phyloP scores from a whole-genome alignment of 2,329 filamentous ascomycete species.

The Alternaria ethzedia region DNA sequence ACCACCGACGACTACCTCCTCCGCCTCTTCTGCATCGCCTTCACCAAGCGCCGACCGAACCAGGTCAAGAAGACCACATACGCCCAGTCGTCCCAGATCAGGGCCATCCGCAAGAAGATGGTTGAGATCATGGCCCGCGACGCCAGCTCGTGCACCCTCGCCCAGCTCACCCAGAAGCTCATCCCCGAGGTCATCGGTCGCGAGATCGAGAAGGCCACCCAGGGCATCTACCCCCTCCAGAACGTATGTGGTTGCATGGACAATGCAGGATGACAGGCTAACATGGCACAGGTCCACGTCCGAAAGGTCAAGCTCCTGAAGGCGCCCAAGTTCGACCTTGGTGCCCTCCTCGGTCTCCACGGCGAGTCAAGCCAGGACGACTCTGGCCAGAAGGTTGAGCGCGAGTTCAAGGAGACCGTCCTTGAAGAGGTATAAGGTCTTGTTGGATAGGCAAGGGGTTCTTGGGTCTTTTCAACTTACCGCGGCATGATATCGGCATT shows the following conservation, averaged over 20 bases:
- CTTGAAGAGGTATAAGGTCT: constrained; percentile 84
- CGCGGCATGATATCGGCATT: constrained; percentile 51
- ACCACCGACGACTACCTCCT: constrained; percentile 99
- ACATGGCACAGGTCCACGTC: constrained; percentile 81
- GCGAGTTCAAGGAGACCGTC: constrained; percentile 99
- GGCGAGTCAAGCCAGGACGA: constrained; percentile 97
- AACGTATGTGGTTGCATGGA: constrained; percentile 69
- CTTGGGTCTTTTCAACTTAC: constrained; percentile 48
- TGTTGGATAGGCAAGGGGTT: constrained; percentile 47
- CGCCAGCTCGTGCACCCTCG: constrained; percentile 90
- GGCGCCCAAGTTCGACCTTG: constrained; percentile 98
- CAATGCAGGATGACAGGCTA: constrained; percentile 20
- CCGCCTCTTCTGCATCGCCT: constrained; percentile 97
- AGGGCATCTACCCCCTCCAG: constrained; percentile 99
- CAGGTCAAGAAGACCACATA: constrained; percentile 99
- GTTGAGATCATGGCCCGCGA: constrained; percentile 97
- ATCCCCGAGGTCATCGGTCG: constrained; percentile 99
- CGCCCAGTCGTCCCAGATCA: constrained; percentile 94
- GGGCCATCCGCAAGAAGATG: constrained; percentile 99
- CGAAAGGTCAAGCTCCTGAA: constrained; percentile 99
- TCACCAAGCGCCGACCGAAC: constrained; percentile 99
- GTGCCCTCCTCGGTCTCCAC: constrained; percentile 93
- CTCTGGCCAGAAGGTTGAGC: constrained; percentile 93
- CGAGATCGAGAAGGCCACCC: constrained; percentile 99
- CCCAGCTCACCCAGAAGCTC: constrained; percentile 97